These are phyloP conservation scores for Tulasnella calospora DNA, from an alignment of 768 basidiomycete species.

Conservation along the genomic window DNA sequence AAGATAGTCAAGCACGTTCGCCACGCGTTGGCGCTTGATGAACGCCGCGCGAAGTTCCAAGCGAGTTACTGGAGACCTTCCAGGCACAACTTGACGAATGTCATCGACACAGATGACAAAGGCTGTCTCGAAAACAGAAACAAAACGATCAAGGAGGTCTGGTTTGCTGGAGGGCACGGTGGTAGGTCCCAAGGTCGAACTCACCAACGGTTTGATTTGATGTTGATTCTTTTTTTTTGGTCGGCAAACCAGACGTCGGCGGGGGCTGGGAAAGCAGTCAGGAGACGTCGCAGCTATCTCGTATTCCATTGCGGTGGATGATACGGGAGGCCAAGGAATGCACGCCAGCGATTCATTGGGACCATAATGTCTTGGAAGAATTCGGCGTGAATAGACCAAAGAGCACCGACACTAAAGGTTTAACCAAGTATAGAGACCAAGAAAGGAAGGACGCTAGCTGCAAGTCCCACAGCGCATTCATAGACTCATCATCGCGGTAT, in stretches of 20 bases:
- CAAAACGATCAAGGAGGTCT: conserved; percentile 17
- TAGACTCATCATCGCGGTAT: fast-evolving
- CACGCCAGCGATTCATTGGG: neutral
- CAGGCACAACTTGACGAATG: neutral
- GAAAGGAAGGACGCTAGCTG: neutral
- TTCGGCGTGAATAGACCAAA: too few relatives aligned
- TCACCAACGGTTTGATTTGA: too few relatives aligned
- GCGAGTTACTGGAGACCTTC: conserved; percentile 17
- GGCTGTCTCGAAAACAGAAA: neutral
- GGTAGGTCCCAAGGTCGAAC: too few relatives aligned
- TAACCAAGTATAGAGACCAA: neutral
- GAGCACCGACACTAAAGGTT: neutral
- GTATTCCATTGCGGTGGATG: conserved; percentile 29
- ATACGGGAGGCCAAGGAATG: conserved; percentile 13
- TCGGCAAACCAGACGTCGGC: too few relatives aligned
- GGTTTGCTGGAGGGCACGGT: conserved; percentile 22
- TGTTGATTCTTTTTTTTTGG: too few relatives aligned
- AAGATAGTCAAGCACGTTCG: conserved; percentile 31
- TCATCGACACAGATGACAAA: neutral
- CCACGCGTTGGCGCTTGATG: conserved; percentile 34
- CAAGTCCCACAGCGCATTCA: conserved; percentile 8
- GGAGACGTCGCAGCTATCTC: too few relatives aligned
- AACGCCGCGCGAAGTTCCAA: conserved; percentile 33
- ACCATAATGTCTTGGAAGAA: neutral
- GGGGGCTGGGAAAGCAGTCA: too few relatives aligned